phyloP scores from a whole-genome alignment of 345 rosid genomes.

The Arabidopsis suecica region DNA sequence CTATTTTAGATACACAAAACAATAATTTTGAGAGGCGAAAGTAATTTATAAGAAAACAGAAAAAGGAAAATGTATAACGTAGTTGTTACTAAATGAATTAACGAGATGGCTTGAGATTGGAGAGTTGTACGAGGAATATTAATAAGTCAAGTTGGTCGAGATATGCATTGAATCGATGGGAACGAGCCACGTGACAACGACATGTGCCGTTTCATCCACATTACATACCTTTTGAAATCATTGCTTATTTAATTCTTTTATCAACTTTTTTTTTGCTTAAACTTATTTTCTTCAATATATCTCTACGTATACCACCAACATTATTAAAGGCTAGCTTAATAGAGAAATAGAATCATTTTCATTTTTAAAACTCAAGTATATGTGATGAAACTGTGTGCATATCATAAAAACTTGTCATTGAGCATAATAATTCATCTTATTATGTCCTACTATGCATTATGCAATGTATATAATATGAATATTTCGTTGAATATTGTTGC shows the following conservation, averaged over 20 bases:
- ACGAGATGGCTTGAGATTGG: slow-evolving; percentile 20
- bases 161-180: slow-evolving; percentile 44
- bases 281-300: neutral
- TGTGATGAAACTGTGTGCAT: slow-evolving; percentile 42
- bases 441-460: slow-evolving; percentile 31
- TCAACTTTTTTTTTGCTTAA: neutral
- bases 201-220: slow-evolving; percentile 39
- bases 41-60: neutral
- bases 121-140: slow-evolving; percentile 48
- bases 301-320: neutral
- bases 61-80: slow-evolving; percentile 27
- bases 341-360: neutral
- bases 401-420: slow-evolving; percentile 42
- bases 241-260: slow-evolving; percentile 6
- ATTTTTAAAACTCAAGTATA: slow-evolving; percentile 4
- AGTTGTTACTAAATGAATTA: neutral
- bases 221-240: slow-evolving; percentile 25
- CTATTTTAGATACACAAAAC: neutral
- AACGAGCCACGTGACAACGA: slow-evolving; percentile 41
- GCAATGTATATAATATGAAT: slow-evolving; percentile 9
- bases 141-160: slow-evolving; percentile 42
- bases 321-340: neutral
- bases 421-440: slow-evolving; percentile 28
- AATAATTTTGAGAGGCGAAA: neutral
- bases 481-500: slow-evolving; percentile 21